These are phyloP conservation scores for Coprinopsis cinerea DNA, from an alignment of 768 basidiomycete species.

Conservation along the genomic window DNA sequence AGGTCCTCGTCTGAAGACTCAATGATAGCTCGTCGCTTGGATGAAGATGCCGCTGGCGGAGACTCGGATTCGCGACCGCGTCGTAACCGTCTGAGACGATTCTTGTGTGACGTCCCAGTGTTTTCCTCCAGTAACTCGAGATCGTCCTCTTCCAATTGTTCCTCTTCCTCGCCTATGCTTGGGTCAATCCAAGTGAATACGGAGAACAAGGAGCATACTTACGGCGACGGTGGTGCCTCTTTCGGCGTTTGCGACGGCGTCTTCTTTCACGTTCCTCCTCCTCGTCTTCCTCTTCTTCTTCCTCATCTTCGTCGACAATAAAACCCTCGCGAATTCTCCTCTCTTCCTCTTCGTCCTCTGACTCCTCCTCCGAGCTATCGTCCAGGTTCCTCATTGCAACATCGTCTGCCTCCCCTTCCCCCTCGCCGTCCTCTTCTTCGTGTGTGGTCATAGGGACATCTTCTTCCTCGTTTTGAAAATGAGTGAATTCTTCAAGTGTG, in stretches of 20 bases:
- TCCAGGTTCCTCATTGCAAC: slow-evolving; percentile 54
- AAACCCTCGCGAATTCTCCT: slow-evolving; percentile 79
- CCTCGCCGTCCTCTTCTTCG: slow-evolving; percentile 48
- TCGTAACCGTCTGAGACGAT: slow-evolving; percentile 61
- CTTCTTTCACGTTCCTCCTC: slow-evolving; percentile 52
- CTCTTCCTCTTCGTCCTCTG: slow-evolving; percentile 88
- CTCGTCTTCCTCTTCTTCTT: slow-evolving; percentile 73
- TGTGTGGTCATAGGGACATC: slow-evolving; percentile 71
- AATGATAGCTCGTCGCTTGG: slow-evolving; percentile 51
- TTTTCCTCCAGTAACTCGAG: slow-evolving; percentile 86
- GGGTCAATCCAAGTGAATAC: slow-evolving; percentile 8
- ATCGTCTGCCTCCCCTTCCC: slow-evolving; percentile 53
- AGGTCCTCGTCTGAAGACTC: slow-evolving; percentile 79
- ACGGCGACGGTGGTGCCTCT: slow-evolving; percentile 58
- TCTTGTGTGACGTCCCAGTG: slow-evolving; percentile 71
- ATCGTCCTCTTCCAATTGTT: slow-evolving; percentile 89
- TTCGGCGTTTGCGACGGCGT: slow-evolving; percentile 60
- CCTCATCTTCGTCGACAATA: slow-evolving; percentile 88
- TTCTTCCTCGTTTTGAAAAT: slow-evolving; percentile 27
- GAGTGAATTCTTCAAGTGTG: slow-evolving; percentile 28
- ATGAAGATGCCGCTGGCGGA: slow-evolving; percentile 55
- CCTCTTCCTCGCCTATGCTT: slow-evolving; percentile 45
- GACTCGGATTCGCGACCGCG: slow-evolving; percentile 71
- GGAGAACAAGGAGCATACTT: slow-evolving; percentile 18
- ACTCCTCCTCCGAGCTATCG: slow-evolving; percentile 86